phyloP scores from a whole-genome alignment of 352 stramenopile genomes.

The Detonula confervacea region DNA sequence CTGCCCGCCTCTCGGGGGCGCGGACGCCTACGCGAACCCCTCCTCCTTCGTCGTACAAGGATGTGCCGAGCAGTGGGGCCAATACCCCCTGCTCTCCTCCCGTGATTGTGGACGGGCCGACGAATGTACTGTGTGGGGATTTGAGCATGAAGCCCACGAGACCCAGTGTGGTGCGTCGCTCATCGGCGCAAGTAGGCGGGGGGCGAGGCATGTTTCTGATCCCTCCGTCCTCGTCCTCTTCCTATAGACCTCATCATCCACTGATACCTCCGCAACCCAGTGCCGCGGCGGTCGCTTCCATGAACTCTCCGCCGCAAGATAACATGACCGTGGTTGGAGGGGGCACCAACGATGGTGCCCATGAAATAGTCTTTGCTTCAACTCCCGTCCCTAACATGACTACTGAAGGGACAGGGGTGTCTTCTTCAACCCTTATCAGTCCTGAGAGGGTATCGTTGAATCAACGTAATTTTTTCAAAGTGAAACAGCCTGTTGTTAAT shows the following conservation, averaged over 20 bases:
- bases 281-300: neutral
- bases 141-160: slow-evolving; percentile 7
- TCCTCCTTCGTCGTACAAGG: slow-evolving; percentile 16
- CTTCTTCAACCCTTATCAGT: neutral
- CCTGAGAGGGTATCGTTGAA: slow-evolving; percentile 4
- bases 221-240: neutral
- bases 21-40: slow-evolving; percentile 15
- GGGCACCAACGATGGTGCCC: slow-evolving; percentile 7
- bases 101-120: slow-evolving; percentile 26
- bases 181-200: neutral
- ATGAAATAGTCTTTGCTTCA: slow-evolving; percentile 2
- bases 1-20: too few relatives aligned
- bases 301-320: neutral
- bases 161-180: too few relatives aligned
- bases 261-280: too few relatives aligned
- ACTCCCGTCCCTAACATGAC: too few relatives aligned
- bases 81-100: slow-evolving; percentile 27
- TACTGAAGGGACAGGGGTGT: neutral
- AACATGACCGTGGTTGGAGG: neutral
- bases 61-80: neutral
- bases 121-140: slow-evolving; percentile 13
- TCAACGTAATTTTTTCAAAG: too few relatives aligned
- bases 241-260: neutral
- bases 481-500: too few relatives aligned
- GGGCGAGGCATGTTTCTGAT: slow-evolving; percentile 13